These are phyloP conservation scores for Sporothrix pseudoabietina DNA, from an alignment of 2,329 filamentous ascomycete genomes.

Conservation along the genomic window DNA sequence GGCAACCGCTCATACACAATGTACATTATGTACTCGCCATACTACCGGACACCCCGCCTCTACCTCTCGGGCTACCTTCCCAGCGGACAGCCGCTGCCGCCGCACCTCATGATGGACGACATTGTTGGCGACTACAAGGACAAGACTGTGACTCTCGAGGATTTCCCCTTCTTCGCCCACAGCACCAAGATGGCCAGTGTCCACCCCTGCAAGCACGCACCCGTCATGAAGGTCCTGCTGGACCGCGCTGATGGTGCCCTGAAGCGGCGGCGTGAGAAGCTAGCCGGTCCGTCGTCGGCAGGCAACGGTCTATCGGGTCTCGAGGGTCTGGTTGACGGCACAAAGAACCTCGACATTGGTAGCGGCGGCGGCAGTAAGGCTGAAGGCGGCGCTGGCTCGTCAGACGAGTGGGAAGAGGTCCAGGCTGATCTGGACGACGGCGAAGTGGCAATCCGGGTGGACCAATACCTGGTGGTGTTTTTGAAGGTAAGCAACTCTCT, in stretches of 20 bases:
- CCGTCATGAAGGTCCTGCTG: conserved; percentile 96
- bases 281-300: conserved; percentile 57
- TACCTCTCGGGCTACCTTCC: conserved; percentile 90
- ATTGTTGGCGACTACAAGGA: conserved; percentile 48
- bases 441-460: conserved; percentile 80
- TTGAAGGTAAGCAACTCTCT: conserved; percentile 65
- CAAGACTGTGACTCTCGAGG: conserved; percentile 96
- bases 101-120: conserved; percentile 46
- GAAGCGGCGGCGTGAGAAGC: conserved; percentile 82
- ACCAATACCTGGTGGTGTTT: conserved; percentile 86
- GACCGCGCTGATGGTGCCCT: conserved; percentile 93
- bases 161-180: conserved; percentile 92
- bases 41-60: conserved; percentile 92
- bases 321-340: conserved; percentile 32
- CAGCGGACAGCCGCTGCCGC: conserved; percentile 60
- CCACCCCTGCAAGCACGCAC: conserved; percentile 95
- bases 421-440: conserved; percentile 65
- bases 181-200: conserved; percentile 95
- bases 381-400: conserved; percentile 51
- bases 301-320: conserved; percentile 46
- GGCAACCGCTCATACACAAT: conserved; percentile 92
- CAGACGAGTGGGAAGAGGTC: conserved; percentile 68
- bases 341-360: conserved; percentile 22
- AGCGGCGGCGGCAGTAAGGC: background rate
- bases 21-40: conserved; percentile 97